Percentiles rank a stretch among this genome's conserved stretches.
phyloP scores from a whole-genome alignment of 345 rosid genomes.

The Salix arbutifolia region DNA sequence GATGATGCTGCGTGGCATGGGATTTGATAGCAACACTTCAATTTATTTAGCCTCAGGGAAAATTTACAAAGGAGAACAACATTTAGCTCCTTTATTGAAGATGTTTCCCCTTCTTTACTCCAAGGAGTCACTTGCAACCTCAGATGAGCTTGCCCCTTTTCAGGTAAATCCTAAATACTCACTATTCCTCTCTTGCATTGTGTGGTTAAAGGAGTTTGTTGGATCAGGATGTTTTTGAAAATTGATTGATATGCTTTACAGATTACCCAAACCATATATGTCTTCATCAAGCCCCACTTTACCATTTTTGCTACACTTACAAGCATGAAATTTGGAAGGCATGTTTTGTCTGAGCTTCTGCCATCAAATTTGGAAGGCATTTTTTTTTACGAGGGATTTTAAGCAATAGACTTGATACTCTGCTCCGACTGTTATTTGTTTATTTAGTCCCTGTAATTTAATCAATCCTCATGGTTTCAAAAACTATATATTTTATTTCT shows the following conservation, averaged over 20 bases:
- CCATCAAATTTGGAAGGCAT: background rate
- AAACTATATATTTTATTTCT: too few species aligned
- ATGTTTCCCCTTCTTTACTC: conserved; percentile 87
- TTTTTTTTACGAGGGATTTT: background rate
- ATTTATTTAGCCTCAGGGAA: conserved; percentile 83
- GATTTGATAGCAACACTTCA: conserved; percentile 78
- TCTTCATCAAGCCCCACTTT: background rate
- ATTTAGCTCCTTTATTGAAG: conserved; percentile 62
- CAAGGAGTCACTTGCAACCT: conserved; percentile 83
- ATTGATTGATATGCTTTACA: background rate
- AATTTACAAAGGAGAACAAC: conserved; percentile 60
- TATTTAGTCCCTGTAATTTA: too few species aligned
- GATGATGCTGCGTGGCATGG: conserved; percentile 95
- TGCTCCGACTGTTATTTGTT: background rate
- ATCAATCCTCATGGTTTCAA: too few species aligned
- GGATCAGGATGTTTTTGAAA: background rate
- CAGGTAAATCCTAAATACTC: conserved; percentile 48
- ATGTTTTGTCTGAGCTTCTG: background rate
- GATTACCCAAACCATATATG: background rate
- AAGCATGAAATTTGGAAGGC: too few species aligned
- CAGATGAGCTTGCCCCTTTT: conserved; percentile 81
- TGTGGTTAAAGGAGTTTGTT: background rate
- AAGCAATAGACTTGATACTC: background rate
- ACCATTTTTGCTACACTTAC: background rate
- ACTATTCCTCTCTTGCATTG: background rate